Evolutionary conservation across 202 grass and related monocot species (phyloP).

Genomic region (Elaeis oleifera): DNA sequence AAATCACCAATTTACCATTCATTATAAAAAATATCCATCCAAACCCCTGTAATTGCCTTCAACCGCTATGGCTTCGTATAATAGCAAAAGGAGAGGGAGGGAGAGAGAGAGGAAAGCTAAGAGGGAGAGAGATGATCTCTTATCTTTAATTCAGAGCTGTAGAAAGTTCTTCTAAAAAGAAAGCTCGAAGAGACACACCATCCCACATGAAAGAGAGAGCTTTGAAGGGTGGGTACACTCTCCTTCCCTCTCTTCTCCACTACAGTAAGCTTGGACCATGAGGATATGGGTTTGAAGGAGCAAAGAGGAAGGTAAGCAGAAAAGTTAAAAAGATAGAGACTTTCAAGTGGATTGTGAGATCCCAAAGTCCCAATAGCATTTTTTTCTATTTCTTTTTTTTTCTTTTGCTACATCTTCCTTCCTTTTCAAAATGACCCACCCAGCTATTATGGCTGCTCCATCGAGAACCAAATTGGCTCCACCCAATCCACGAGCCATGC

Average conservation of each 20-base stretch:
- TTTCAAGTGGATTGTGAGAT: slow-evolving; percentile 19
- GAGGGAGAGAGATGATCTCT: neutral
- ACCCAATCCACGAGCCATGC: too few relatives aligned
- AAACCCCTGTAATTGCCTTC: slow-evolving; percentile 30
- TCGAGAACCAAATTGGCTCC: too few relatives aligned
- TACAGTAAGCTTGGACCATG: neutral
- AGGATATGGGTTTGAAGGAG: neutral
- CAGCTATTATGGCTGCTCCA: too few relatives aligned
- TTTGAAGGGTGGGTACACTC: too few relatives aligned
- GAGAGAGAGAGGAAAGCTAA: neutral
- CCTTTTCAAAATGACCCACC: slow-evolving; percentile 1
- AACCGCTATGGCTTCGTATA: neutral
- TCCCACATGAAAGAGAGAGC: neutral
- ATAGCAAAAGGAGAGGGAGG: slow-evolving; percentile 5
- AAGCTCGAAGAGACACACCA: neutral
- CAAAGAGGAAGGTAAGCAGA: slow-evolving; percentile 12
- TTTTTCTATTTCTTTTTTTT: slow-evolving; percentile 28
- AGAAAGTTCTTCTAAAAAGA: slow-evolving; percentile 24
- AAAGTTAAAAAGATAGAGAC: neutral
- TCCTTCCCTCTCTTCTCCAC: neutral
- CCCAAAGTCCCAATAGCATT: slow-evolving; percentile 26
- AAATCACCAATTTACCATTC: too few relatives aligned
- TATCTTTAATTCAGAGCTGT: slow-evolving; percentile 13
- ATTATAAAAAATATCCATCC: too few relatives aligned
- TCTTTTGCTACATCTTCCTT: slow-evolving; percentile 5